Conservation (phyloP, 176 grass and related monocot species). For the Triticum urartu region DNA sequence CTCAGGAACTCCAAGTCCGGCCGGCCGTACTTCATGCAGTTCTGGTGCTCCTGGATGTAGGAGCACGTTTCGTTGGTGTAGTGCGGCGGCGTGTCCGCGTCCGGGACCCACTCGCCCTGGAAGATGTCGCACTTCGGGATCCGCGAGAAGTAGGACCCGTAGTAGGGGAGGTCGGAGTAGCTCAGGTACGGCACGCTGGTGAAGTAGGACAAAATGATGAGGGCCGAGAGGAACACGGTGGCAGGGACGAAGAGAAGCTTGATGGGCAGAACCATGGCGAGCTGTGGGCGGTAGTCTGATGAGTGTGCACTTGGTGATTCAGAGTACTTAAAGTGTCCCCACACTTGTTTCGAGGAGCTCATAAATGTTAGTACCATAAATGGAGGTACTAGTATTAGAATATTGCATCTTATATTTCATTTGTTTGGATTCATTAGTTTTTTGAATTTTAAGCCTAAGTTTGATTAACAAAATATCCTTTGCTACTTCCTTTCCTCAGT, state of each 20-base stretch:
- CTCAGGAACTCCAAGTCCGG: constrained; percentile 47
- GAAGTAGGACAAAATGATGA: constrained; percentile 47
- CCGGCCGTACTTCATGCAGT: constrained; percentile 50
- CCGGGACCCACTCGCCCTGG: constrained; percentile 51
- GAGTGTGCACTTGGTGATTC: not conserved
- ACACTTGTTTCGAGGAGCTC: not conserved
- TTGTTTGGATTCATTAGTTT: too few species aligned
- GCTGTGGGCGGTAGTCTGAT: not conserved
- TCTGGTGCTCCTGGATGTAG: constrained; percentile 50
- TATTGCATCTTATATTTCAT: too few species aligned
- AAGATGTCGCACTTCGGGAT: constrained; percentile 51
- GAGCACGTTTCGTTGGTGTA: constrained; percentile 55
- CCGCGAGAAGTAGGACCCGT: not conserved
- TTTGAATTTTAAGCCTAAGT: too few species aligned
- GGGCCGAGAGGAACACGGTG: constrained; percentile 42
- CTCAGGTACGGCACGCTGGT: constrained; percentile 31
- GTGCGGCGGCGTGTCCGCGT: constrained; percentile 39
- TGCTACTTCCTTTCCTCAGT: too few species aligned
- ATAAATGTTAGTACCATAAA: not conserved
- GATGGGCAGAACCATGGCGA: constrained; percentile 28
- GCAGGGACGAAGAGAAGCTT: constrained; percentile 38
- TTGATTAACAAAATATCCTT: too few species aligned
- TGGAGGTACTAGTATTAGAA: too few species aligned
- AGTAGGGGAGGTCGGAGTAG: constrained; percentile 10
- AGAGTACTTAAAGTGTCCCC: not conserved